Percentiles rank a stretch among this genome's conserved stretches.
Evolutionary conservation across 2,329 filamentous ascomycete species (phyloP).

Genomic region (Colletotrichum truncatum): DNA sequence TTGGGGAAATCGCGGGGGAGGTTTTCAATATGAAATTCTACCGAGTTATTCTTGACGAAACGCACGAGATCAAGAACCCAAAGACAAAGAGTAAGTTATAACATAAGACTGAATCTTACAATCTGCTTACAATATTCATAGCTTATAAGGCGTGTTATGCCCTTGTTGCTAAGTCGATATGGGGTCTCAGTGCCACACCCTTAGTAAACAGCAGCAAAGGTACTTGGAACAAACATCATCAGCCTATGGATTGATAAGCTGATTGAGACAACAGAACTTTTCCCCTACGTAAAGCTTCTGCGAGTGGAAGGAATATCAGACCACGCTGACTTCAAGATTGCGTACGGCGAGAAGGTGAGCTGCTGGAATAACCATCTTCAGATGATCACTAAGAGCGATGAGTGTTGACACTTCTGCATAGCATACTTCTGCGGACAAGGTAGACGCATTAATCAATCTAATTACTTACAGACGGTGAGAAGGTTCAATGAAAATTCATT

Average conservation of each 20-base stretch:
- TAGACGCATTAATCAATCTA: slow-evolving; percentile 25
- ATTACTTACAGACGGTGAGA: slow-evolving; percentile 16
- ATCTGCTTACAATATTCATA: too few relatives aligned
- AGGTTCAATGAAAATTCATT: background rate
- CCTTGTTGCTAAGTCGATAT: slow-evolving; percentile 41
- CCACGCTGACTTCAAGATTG: slow-evolving; percentile 13
- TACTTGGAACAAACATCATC: slow-evolving; percentile 22
- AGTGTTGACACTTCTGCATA: too few relatives aligned
- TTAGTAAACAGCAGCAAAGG: slow-evolving; percentile 42
- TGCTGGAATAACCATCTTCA: background rate
- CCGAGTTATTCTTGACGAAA: slow-evolving; percentile 66
- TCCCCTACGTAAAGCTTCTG: slow-evolving; percentile 44
- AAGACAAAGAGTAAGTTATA: slow-evolving; percentile 36
- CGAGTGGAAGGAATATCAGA: slow-evolving; percentile 30
- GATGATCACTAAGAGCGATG: background rate
- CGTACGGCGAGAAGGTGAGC: slow-evolving; percentile 33
- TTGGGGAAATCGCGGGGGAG: slow-evolving; percentile 35
- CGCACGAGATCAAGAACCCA: slow-evolving; percentile 63
- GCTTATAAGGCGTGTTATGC: slow-evolving; percentile 12
- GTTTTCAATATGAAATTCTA: slow-evolving; percentile 54
- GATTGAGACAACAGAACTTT: slow-evolving; percentile 42
- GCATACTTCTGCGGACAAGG: background rate
- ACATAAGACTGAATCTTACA: too few relatives aligned
- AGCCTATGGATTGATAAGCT: slow-evolving; percentile 16
- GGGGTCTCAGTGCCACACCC: slow-evolving; percentile 47